Base-by-base conservation (phyloP, 1,139 yeast species). In the Suhomyces bolitotheri region DNA sequence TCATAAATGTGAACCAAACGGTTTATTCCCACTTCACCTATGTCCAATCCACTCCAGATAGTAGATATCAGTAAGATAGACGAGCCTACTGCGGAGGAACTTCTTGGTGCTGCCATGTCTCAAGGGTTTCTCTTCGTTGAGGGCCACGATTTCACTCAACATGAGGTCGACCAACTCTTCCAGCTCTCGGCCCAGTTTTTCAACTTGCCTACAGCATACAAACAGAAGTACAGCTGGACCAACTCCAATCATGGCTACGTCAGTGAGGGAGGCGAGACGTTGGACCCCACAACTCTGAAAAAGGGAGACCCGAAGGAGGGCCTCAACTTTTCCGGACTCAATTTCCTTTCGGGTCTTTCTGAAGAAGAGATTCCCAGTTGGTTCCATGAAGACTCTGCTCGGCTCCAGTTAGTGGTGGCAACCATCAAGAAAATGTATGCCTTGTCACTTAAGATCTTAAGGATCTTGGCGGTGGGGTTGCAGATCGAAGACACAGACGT, bases 51-150 rank as follows among this genome's bases (percentile, higher is more conserved):
- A 2, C 55, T 76, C 16, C 64, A 74, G 40, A 60, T 76, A 2
- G 72, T 84, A 12, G 87, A 84, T 48, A 69, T 84, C 9, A 62
- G 81, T n/a, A 45, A 51, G 5, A 50, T 71, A 25, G 62, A 71
- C 40, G 52, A 54, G 11, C 40, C 47, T 9, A 72, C 83, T 1
- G 82, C 80, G 1, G 66, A 64, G 6, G 62, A 70, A 33, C 66
- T 85, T 12, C 66, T 82, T 8, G 62, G 74, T 4, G 92, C 92
- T 1, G 87, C 88, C 6, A 65, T 77, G 11, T 60, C 76, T 1
- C 82, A 82, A 43, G 94, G 95, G 0, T 84, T 85, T 49, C 63
- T 84, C 28, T 81, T 82, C 48, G 66, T 84, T 5, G 86, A 82
- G 48, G 90, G 92, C 7, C 87, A 84, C 44, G 81, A 74, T 6